Base-by-base conservation (phyloP, 768 basidiomycete genomes). In the Punctularia strigosozonata region DNA sequence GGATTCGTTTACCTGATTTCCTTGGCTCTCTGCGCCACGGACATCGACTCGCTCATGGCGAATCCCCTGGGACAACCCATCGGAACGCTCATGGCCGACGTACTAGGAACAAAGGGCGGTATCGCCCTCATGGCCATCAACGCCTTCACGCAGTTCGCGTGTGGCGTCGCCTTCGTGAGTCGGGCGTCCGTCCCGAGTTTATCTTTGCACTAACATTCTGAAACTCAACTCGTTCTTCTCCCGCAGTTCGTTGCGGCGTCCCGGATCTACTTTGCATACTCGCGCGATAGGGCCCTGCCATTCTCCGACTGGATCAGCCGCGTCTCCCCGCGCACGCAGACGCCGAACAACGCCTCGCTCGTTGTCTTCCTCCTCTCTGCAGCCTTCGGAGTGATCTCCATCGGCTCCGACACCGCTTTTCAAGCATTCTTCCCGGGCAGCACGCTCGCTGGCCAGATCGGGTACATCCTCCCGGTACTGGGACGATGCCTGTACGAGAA, bases 341-440 rank as follows among this genome's bases (percentile, higher is more conserved):
- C 75, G 6, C 78, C 77, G 1, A 68, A 75, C 17, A 69, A 75
- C 49, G 68, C 72, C 4, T 77, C 77, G 20, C 77, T 73, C 71
- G 71, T 70, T 41, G 55, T 62, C 2, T 65, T 59, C 5, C 33
- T 49, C 4, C 34, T 56, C 14, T 49, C 72, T 1, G 48, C 64
- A 4, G 49, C 70, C 6, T 61, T 80, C 3, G 75, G 74, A 3
- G 49, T 71, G 15, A 59, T 80, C 19, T 60, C 66, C 13, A 73
- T 79, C 23, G 72, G 77, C 0, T 75, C 77, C 14, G 36, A 67
- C 10, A 59, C 61, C 21, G 77, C 77, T 3, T 74, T 75, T 50
- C 59, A 65, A 39, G 76, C 77, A 2, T 60, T 80, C 43, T 80
- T 80, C 49, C 52, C 72, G 1, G 50, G 75, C 10, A 64, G 61